Evolutionary conservation across 176 grass and related monocot genomes (phyloP).

Genomic region (Canna indica): DNA sequence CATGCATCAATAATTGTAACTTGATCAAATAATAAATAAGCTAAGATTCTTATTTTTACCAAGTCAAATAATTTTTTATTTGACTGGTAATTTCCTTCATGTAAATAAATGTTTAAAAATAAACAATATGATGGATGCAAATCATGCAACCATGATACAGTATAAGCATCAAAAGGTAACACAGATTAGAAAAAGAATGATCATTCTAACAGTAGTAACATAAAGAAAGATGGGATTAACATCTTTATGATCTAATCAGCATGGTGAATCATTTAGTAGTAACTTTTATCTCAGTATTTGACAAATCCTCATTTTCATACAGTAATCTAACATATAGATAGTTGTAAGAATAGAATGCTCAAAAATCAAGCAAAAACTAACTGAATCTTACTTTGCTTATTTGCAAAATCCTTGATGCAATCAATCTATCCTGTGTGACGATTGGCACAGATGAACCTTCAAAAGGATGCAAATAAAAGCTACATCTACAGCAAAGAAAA

Average conservation of each 20-base stretch:
- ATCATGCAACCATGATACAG: neutral
- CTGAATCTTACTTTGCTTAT: slow-evolving; percentile 74
- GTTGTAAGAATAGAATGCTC: neutral
- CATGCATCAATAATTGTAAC: too few relatives aligned
- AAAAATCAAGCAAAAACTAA: neutral
- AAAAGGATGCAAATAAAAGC: slow-evolving; percentile 85
- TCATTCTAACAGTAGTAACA: too few relatives aligned
- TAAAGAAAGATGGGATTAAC: neutral
- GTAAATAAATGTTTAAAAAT: neutral
- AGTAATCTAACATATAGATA: neutral
- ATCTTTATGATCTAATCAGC: neutral
- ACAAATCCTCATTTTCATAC: neutral
- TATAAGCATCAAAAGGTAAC: neutral
- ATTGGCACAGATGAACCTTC: slow-evolving; percentile 73
- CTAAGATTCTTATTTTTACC: too few relatives aligned
- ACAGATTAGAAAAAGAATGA: neutral
- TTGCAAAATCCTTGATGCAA: slow-evolving; percentile 76
- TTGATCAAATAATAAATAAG: too few relatives aligned
- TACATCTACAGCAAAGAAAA: slow-evolving; percentile 50
- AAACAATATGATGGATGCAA: neutral
- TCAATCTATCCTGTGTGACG: slow-evolving; percentile 79
- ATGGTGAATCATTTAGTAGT: neutral
- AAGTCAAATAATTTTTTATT: too few relatives aligned
- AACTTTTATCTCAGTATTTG: neutral
- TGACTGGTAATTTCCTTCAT: neutral